Base-by-base conservation (phyloP, 306 rosid species). In the Castanea mollissima region DNA sequence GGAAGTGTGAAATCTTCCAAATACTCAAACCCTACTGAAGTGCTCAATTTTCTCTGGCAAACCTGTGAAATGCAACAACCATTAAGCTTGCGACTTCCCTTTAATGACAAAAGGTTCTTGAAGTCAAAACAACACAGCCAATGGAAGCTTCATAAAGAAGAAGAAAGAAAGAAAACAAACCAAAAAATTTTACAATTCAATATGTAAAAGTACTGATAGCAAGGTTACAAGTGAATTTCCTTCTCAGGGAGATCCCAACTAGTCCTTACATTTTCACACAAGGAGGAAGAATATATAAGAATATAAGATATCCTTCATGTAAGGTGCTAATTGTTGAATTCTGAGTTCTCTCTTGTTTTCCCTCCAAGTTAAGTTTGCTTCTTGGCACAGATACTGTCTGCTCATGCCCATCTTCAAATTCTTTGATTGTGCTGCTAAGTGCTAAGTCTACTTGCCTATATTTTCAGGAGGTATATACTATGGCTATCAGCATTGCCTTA, bases 41-140 rank as follows among this genome's bases (percentile, higher is more conserved):
- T 25, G 80, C 74, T 84, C 80, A 78, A 49, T 75, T 71, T 82
- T 84, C 83, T 72, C 63, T 77, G 75, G 56, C 51, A 49, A 80
- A 86, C 89, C 90, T 88, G 88, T 82, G 82, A 75, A 81, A 67
- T 77, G 72, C 79, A 12, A 85, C 34, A 75, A 68, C 20, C n/a
- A 69, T 78, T 31, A 78, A 70, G 25, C 49, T 59, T 49, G 79
- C 8, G 11, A 59, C 64, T 31, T 64, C 18, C 27, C 55, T 73
- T 41, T 63, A 74, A 8, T 20, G 57, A 65, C 35, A 64, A 69
- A 73, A 51, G 74, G 55, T 56, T 64, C 70, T 35, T 41, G 31
- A 51, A 21, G 54, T 54, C 68, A 34, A 58, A 56, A 18, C 46
- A 44, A 11, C 51, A 58, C 27, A 84, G 27, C 32, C 65, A 11